Evolutionary conservation across 768 basidiomycete genomes (phyloP).

Genomic region (Calocybe cyanea): DNA sequence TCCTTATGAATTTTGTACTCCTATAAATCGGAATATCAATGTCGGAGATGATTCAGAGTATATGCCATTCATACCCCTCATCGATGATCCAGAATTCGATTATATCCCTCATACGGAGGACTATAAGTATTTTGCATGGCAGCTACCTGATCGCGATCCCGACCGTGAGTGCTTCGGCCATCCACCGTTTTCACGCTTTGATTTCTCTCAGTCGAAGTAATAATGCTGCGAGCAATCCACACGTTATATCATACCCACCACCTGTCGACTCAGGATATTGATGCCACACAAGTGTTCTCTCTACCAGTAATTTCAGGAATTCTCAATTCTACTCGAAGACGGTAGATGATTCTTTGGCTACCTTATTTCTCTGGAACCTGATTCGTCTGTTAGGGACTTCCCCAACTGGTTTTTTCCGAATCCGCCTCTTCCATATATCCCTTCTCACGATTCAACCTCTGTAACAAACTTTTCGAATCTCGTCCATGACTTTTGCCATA

Average conservation of each 20-base stretch:
- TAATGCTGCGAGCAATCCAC: slow-evolving; percentile 45
- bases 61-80: slow-evolving; percentile 60
- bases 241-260: slow-evolving; percentile 34
- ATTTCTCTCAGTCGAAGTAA: slow-evolving; percentile 38
- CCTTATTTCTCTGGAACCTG: too few species aligned
- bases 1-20: slow-evolving; percentile 56
- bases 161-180: slow-evolving; percentile 28
- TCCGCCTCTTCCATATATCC: slow-evolving; percentile 5
- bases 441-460: slow-evolving; percentile 8
- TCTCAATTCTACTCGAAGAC: slow-evolving; percentile 17
- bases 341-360: slow-evolving; percentile 14
- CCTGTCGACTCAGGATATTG: slow-evolving; percentile 42
- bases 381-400: slow-evolving; percentile 23
- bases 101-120: slow-evolving; percentile 32
- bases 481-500: slow-evolving; percentile 47
- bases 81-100: slow-evolving; percentile 57
- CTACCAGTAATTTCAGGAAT: slow-evolving; percentile 28
- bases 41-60: slow-evolving; percentile 54
- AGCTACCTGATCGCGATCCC: slow-evolving; percentile 26
- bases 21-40: slow-evolving; percentile 41
- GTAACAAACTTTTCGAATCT: slow-evolving; percentile 26
- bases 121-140: slow-evolving; percentile 52
- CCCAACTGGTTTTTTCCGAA: slow-evolving; percentile 24
- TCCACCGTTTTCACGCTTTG: neutral
- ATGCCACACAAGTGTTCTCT: slow-evolving; percentile 45